phyloP scores from a whole-genome alignment of 2,329 filamentous ascomycete species.

The Exophiala lecanii-corni region DNA sequence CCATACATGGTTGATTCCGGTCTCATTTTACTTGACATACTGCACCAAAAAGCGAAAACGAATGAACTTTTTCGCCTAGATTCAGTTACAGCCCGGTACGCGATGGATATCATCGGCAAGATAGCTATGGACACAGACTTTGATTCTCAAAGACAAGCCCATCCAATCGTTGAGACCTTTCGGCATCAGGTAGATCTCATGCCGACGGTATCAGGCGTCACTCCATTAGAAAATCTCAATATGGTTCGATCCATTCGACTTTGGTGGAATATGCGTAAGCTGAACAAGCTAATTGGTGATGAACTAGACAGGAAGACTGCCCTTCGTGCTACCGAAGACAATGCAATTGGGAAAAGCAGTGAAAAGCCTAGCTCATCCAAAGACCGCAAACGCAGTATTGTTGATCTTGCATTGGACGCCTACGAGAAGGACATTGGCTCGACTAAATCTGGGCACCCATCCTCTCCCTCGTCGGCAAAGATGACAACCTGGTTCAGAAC shows the following conservation, averaged over 20 bases:
- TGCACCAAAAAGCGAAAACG: constrained; percentile 21
- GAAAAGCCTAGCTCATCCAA: constrained; percentile 9
- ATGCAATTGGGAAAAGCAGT: background rate
- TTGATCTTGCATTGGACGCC: constrained; percentile 25
- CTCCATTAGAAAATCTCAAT: constrained; percentile 12
- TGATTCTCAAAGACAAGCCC: constrained; percentile 23
- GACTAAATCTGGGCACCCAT: background rate
- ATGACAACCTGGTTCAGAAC: constrained; percentile 10
- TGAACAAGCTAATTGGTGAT: constrained; percentile 17
- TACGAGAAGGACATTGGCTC: constrained; percentile 21
- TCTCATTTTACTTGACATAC: constrained; percentile 24
- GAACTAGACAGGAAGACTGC: constrained; percentile 21
- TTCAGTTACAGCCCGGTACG: constrained; percentile 27
- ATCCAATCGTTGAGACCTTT: constrained; percentile 26
- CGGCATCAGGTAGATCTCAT: constrained; percentile 24
- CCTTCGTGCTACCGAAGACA: background rate
- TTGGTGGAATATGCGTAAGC: constrained; percentile 22
- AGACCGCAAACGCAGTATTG: constrained; percentile 19
- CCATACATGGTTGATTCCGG: constrained; percentile 30
- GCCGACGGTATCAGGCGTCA: constrained; percentile 9
- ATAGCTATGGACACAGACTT: constrained; percentile 26
- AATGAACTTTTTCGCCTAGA: constrained; percentile 29
- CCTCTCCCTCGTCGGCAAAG: too few relatives aligned
- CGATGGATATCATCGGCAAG: constrained; percentile 33
- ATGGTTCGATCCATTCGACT: constrained; percentile 11